Conservation (phyloP, 495 filamentous ascomycete genomes). For the Aspergillus campestris region DNA sequence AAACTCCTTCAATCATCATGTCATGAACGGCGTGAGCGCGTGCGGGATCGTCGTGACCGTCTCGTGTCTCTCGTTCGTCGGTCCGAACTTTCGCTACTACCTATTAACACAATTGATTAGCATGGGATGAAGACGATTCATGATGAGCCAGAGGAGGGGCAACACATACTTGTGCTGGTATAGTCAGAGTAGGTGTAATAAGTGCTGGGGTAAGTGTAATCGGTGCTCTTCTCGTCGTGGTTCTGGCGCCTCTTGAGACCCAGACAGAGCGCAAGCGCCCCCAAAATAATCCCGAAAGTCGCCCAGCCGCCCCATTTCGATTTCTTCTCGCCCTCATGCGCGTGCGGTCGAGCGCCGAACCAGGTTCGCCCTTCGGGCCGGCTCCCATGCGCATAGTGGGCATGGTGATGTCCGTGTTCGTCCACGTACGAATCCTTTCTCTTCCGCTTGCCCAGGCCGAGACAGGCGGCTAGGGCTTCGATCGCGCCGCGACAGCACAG, state of each 20-base stretch:
- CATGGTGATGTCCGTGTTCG: constrained; percentile 54
- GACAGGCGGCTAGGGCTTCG: constrained; percentile 53
- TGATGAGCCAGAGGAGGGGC: background rate
- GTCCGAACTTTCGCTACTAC: constrained; percentile 43
- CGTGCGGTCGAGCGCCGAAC: constrained; percentile 56
- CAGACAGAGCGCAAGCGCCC: constrained; percentile 60
- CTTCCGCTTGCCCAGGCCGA: constrained; percentile 48
- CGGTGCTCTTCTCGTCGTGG: constrained; percentile 33
- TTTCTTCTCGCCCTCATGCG: constrained; percentile 40
- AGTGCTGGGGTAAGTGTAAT: constrained; percentile 37
- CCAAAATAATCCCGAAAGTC: constrained; percentile 50
- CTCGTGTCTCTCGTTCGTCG: constrained; percentile 39
- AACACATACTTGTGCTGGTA: constrained; percentile 36
- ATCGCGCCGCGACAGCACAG: constrained; percentile 60
- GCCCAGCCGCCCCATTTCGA: constrained; percentile 51
- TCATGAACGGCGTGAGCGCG: constrained; percentile 26
- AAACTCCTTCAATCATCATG: background rate
- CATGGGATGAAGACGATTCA: background rate
- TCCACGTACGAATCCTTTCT: constrained; percentile 47
- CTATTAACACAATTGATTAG: constrained; percentile 24
- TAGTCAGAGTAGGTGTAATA: constrained; percentile 39
- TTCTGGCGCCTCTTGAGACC: constrained; percentile 60
- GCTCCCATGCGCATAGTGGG: constrained; percentile 36
- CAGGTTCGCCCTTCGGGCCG: constrained; percentile 54
- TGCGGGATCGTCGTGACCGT: constrained; percentile 32